These are phyloP conservation scores for Cenchrus americanus DNA, from an alignment of 176 grass and related monocot species.

Conservation along the genomic window DNA sequence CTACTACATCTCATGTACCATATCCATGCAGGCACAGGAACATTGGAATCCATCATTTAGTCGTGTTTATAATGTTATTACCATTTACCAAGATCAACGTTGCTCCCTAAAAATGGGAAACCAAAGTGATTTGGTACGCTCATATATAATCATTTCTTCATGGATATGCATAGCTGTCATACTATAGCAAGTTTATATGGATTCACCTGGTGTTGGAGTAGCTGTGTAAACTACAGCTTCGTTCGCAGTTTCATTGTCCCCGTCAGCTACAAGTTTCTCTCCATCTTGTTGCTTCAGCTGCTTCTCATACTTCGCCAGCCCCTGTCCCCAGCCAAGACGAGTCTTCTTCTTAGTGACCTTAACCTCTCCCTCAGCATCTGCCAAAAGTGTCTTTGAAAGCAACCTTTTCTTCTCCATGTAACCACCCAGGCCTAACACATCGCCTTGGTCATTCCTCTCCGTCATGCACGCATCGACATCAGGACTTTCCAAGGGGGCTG, in stretches of 20 bases:
- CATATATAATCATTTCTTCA: background rate
- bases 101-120: background rate
- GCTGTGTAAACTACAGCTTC: background rate
- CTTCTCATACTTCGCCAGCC: conserved; percentile 66
- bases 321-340: conserved; percentile 60
- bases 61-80: background rate
- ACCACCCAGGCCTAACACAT: background rate
- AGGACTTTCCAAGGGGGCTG: conserved; percentile 14
- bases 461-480: background rate
- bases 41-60: too few relatives aligned
- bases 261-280: background rate
- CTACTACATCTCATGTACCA: too few relatives aligned
- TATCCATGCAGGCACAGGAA: background rate
- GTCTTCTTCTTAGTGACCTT: conserved; percentile 47
- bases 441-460: background rate
- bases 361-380: conserved; percentile 32
- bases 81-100: background rate
- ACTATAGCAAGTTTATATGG: background rate
- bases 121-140: background rate
- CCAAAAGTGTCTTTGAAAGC: conserved; percentile 12
- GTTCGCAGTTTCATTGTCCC: background rate
- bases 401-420: conserved; percentile 51
- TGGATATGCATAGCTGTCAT: background rate
- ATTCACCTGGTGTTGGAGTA: background rate
- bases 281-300: conserved; percentile 33